Conservation (phyloP, 306 rosid genomes). For the Quercus engelmannii region DNA sequence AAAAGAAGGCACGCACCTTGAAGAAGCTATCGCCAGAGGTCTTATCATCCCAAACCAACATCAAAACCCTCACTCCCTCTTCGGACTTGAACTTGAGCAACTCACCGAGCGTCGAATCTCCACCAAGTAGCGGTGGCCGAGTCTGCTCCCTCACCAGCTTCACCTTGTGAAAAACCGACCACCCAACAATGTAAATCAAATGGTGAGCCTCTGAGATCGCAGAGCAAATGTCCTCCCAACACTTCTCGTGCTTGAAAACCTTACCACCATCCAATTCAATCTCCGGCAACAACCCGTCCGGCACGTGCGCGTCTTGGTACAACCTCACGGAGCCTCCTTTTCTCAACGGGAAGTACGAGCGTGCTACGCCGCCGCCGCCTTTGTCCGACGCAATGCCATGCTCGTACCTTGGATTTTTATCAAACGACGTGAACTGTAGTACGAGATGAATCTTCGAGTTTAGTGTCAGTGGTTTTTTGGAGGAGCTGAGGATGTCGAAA, state of each 20-base stretch:
- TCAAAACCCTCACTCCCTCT: conserved; percentile 83
- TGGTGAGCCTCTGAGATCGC: conserved; percentile 94
- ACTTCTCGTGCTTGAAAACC: conserved; percentile 47
- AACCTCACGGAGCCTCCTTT: conserved; percentile 60
- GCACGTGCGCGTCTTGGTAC: conserved; percentile 88
- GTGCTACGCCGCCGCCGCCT: conserved; percentile 47
- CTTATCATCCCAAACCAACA: conserved; percentile 93
- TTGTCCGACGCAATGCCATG: conserved; percentile 79
- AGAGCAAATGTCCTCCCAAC: conserved; percentile 94
- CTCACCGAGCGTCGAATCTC: conserved; percentile 76
- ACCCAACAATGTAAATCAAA: conserved; percentile 72
- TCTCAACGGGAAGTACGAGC: conserved; percentile 81
- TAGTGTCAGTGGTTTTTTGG: conserved; percentile 48
- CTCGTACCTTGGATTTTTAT: conserved; percentile 34
- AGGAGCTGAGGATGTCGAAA: conserved; percentile 35
- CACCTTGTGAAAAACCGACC: conserved; percentile 82
- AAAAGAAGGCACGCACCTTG: conserved; percentile 38
- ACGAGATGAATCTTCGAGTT: conserved; percentile 28
- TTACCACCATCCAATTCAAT: conserved; percentile 55
- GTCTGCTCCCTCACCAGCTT: conserved; percentile 70
- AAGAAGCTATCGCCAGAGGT: conserved; percentile 67
- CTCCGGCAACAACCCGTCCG: conserved; percentile 33
- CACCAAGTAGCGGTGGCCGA: conserved; percentile 61
- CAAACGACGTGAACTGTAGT: conserved; percentile 40
- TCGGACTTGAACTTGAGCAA: conserved; percentile 88